These are phyloP conservation scores for Amauroascus verrucosus DNA, from an alignment of 2,329 filamentous ascomycete genomes.

Conservation along the genomic window DNA sequence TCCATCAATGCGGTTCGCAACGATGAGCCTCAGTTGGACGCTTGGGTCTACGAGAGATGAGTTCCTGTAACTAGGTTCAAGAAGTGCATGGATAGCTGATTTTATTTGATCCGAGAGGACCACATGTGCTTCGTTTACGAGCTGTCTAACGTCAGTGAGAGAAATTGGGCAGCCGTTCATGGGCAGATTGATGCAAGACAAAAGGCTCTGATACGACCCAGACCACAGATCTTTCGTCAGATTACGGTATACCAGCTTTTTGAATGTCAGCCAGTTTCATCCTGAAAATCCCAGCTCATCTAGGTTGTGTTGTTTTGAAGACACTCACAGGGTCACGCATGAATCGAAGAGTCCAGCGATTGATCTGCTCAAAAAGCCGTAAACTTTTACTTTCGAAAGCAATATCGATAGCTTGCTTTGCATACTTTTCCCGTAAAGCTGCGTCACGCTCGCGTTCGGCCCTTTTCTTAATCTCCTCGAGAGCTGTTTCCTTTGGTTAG, in stretches of 20 bases:
- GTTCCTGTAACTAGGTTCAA: slow-evolving; percentile 6
- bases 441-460: slow-evolving; percentile 6
- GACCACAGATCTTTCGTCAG: background rate
- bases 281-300: background rate
- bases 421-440: background rate
- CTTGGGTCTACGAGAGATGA: background rate
- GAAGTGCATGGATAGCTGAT: background rate
- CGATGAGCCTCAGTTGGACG: background rate
- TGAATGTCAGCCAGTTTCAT: background rate
- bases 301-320: background rate
- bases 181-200: slow-evolving; percentile 7
- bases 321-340: slow-evolving; percentile 14
- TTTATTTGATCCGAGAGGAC: slow-evolving; percentile 10
- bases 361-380: slow-evolving; percentile 7
- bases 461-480: slow-evolving; percentile 5
- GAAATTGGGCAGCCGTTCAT: slow-evolving; percentile 1
- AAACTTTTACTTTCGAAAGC: slow-evolving; percentile 4
- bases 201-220: background rate
- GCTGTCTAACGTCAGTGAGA: background rate
- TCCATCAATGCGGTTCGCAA: background rate
- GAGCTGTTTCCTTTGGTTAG: slow-evolving; percentile 3
- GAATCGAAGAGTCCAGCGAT: slow-evolving; percentile 11
- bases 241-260: background rate
- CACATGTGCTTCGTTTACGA: slow-evolving; percentile 9
- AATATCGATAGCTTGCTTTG: slow-evolving; percentile 1